Conservation (phyloP, 768 basidiomycete genomes). For the Collybia nuda region DNA sequence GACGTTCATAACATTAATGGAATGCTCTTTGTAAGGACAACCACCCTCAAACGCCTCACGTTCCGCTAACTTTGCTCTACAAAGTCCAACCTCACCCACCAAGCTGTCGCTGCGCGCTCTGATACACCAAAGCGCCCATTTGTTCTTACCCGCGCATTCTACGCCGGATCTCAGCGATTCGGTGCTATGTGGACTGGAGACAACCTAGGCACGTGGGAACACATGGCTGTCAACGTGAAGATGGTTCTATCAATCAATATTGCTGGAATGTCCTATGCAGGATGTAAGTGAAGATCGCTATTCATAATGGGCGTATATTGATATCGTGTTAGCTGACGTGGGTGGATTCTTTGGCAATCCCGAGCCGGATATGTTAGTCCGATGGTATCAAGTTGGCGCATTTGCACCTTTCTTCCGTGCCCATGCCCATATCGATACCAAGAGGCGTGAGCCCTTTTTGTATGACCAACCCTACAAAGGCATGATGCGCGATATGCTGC, state of each 20-base stretch:
- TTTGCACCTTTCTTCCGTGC: conserved; percentile 99
- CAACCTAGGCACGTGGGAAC: conserved; percentile 97
- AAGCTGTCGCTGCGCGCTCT: conserved; percentile 77
- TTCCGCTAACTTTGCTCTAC: background rate
- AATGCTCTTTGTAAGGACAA: conserved; percentile 76
- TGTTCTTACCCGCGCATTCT: conserved; percentile 94
- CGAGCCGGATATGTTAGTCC: conserved; percentile 87
- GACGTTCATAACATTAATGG: conserved; percentile 98
- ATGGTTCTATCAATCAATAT: conserved; percentile 91
- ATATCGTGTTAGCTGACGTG: conserved; percentile 73
- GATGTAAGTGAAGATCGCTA: conserved; percentile 57
- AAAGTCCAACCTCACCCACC: conserved; percentile 81
- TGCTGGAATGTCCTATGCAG: conserved; percentile 88
- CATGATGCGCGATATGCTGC: conserved; percentile 75
- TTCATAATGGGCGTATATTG: background rate
- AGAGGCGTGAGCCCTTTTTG: conserved; percentile 94
- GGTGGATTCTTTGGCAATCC: conserved; percentile 99
- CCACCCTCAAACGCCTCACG: background rate
- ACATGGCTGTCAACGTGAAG: conserved; percentile 90
- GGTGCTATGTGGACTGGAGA: conserved; percentile 99
- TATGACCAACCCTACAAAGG: conserved; percentile 87
- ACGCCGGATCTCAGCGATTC: conserved; percentile 91
- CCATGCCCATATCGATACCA: conserved; percentile 97
- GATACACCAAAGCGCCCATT: conserved; percentile 83
- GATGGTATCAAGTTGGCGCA: conserved; percentile 96